Base-by-base conservation (phyloP, 2,329 filamentous ascomycete genomes). In the Xenoacremonium recifei region DNA sequence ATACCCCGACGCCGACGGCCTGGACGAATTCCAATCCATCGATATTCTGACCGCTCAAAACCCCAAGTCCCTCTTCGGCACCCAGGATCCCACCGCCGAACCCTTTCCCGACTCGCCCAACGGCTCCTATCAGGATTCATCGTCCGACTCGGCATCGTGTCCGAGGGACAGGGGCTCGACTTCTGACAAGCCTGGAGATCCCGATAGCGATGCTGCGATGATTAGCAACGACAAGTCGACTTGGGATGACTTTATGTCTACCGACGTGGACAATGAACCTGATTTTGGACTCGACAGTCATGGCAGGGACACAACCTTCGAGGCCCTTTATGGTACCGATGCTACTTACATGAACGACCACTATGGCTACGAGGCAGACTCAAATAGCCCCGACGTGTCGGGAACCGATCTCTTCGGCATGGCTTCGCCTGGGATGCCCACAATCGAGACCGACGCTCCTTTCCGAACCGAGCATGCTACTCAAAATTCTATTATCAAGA, bases 341-440 rank as follows among this genome's bases (percentile, higher is more conserved):
- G 56, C 62, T n/a, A 51, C 67, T 50, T 68, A 69, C 38, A 71
- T 76, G 67, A 67, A 73, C 39, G 65, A 67, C 34, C 65, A 70
- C 35, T 79, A 82, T 51, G 75, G 80, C 49, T 82, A 84, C 55
- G 73, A 76, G 13, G 79, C 77, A 51, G 74, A 75, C 7, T 74
- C 77, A 2, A 80, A 73, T 51, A 84, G 78, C 46, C 78, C 80
- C 5, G 72, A 69, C 42, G 66, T 64, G 7, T 35, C 55, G 12
- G 54, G 48, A 23, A 49, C 43, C 10, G 47, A 44, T 12, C 58
- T 48, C 25, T 39, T 48, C 9, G 58, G 67, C 40, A 68, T 73
- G 49, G 64, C 68, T 7, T 75, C 71, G 6, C 66, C 66, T n/a
- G 58, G 55, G 35, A 73, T 71, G 65, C 62, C 67, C 21, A 65